Evolutionary conservation across 768 basidiomycete genomes (phyloP).

Genomic region (Lactarius psammicola): DNA sequence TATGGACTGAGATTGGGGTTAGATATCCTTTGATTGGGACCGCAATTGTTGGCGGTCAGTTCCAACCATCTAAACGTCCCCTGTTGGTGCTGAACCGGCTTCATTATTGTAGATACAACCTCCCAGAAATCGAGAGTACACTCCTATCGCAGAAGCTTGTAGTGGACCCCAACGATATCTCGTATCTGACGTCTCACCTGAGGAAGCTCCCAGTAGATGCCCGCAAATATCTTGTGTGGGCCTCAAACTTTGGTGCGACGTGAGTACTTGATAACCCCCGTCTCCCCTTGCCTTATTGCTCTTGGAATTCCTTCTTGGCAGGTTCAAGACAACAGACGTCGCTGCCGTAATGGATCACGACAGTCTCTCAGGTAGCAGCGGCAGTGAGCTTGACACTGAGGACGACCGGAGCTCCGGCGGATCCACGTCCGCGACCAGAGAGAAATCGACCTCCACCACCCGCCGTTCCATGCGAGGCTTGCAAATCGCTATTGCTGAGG

Average conservation of each 20-base stretch:
- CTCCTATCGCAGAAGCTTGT: slow-evolving; percentile 50
- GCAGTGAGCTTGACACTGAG: slow-evolving; percentile 46
- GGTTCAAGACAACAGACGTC: slow-evolving; percentile 73
- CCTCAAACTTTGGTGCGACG: slow-evolving; percentile 71
- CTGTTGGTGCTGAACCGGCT: not conserved
- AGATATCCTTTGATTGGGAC: slow-evolving; percentile 68
- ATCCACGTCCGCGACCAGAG: slow-evolving; percentile 48
- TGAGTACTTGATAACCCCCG: slow-evolving; percentile 35
- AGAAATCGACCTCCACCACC: slow-evolving; percentile 38
- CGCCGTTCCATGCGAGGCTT: slow-evolving; percentile 65
- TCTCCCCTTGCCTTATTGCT: not conserved
- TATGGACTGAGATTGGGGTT: slow-evolving; percentile 14
- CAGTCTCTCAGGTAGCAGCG: slow-evolving; percentile 52
- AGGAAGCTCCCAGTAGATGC: slow-evolving; percentile 62
- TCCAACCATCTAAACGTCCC: not conserved
- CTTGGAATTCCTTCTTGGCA: slow-evolving; percentile 31
- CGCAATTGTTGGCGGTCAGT: slow-evolving; percentile 65
- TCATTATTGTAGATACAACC: slow-evolving; percentile 46
- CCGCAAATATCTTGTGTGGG: slow-evolving; percentile 66
- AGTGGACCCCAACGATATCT: slow-evolving; percentile 59
- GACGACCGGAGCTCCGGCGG: slow-evolving; percentile 54
- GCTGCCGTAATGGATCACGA: slow-evolving; percentile 74
- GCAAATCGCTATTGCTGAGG: slow-evolving; percentile 64
- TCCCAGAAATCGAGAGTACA: slow-evolving; percentile 54
- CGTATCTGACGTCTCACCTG: slow-evolving; percentile 59